These are phyloP conservation scores for Epichloe sp. DNA, from an alignment of 2,329 filamentous ascomycete species.

Conservation along the genomic window DNA sequence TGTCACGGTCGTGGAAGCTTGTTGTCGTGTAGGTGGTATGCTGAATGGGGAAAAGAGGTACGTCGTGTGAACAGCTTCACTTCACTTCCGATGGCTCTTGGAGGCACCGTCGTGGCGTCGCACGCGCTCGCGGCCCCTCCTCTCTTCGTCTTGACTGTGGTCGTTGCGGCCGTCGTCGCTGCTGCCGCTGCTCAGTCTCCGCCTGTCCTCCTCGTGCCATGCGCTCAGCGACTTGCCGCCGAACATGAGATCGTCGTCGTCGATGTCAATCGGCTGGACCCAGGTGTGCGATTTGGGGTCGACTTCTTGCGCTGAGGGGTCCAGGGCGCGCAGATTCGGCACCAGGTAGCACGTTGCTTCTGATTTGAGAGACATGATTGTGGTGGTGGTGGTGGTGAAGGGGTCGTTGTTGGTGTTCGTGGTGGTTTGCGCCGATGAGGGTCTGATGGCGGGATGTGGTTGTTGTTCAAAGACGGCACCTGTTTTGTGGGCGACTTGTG, in stretches of 20 bases:
- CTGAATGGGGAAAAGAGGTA: no score
- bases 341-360: constrained; percentile 18
- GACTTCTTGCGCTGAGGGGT: constrained; percentile 20
- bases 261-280: constrained; percentile 43
- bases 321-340: constrained; percentile 20
- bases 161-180: constrained; percentile 22
- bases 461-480: background rate
- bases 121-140: constrained; percentile 9
- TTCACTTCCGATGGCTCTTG: constrained; percentile 2
- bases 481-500: background rate
- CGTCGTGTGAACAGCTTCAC: background rate
- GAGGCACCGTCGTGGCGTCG: constrained; percentile 13
- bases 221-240: constrained; percentile 45
- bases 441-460: background rate
- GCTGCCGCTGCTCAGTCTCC: constrained; percentile 22
- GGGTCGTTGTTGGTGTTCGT: background rate
- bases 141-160: constrained; percentile 17
- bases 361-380: constrained; percentile 7
- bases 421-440: background rate
- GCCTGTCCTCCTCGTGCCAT: constrained; percentile 42
- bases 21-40: no score
- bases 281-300: constrained; percentile 26
- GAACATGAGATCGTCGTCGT: constrained; percentile 48
- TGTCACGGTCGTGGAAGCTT: no score
- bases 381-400: background rate